Evolutionary conservation across 2,329 filamentous ascomycete genomes (phyloP).

Genomic region (Epichloe typhina): DNA sequence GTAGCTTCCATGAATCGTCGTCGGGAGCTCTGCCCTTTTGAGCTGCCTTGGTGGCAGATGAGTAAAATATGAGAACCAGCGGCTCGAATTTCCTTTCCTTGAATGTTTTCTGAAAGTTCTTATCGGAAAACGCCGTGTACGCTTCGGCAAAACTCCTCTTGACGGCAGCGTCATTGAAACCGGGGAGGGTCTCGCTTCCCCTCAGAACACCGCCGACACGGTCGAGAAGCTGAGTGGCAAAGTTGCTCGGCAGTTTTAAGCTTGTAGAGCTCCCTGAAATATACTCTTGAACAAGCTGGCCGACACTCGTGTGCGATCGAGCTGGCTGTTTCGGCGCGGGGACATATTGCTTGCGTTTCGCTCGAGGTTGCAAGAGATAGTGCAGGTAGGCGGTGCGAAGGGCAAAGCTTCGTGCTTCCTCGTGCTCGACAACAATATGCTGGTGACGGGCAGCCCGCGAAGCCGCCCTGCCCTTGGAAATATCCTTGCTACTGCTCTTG

Average conservation of each 20-base stretch:
- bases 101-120: slow-evolving; percentile 75
- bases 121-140: slow-evolving; percentile 83
- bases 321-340: slow-evolving; percentile 48
- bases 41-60: slow-evolving; percentile 74
- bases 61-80: slow-evolving; percentile 90
- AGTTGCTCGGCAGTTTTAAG: slow-evolving; percentile 44
- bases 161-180: slow-evolving; percentile 80
- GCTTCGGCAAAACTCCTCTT: slow-evolving; percentile 93
- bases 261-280: slow-evolving; percentile 34
- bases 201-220: slow-evolving; percentile 68
- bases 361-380: slow-evolving; percentile 82
- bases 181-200: slow-evolving; percentile 67
- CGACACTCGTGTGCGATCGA: slow-evolving; percentile 57
- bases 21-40: slow-evolving; percentile 59
- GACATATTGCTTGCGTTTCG: slow-evolving; percentile 81
- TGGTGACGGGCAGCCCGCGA: slow-evolving; percentile 27
- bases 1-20: slow-evolving; percentile 79
- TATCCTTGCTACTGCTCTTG: slow-evolving; percentile 29
- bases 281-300: slow-evolving; percentile 84
- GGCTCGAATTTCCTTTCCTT: slow-evolving; percentile 91
- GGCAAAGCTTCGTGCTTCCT: slow-evolving; percentile 85
- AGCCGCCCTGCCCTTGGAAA: slow-evolving; percentile 26
- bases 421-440: slow-evolving; percentile 40
- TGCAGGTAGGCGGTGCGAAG: slow-evolving; percentile 83
- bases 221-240: slow-evolving; percentile 45